Base-by-base conservation (phyloP, 1,284 basidiomycete genomes). In the Ceratobasidium sp. region DNA sequence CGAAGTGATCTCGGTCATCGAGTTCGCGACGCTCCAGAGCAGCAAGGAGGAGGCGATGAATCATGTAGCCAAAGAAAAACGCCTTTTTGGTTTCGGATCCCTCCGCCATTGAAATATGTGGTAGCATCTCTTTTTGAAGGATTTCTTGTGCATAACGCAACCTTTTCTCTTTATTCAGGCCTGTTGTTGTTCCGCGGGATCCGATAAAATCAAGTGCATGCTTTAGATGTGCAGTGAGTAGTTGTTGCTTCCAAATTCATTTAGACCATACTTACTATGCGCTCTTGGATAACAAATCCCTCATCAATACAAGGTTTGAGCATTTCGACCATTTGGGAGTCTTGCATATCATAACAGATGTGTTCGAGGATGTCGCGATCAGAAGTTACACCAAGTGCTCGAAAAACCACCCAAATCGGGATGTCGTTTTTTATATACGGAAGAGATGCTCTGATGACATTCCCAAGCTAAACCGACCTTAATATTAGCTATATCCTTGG, bases 21-120 rank as follows among this genome's bases (percentile, higher is more conserved):
- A 99, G 86, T 79, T 99, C 97, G 78, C 97, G 87, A 71, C 97
- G 87, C 79, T 98, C 96, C 77, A 99, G 82, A 18, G 96, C 96
- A 48, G 97, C 96, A 18, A 98, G 88, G 4, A 98, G 84, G 30
- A 99, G 85, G 73, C 97, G 91, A 83, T 99, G 97, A 61, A 98
- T 93, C 97, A 99, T 99, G 82, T 98, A 99, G n/a, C 97, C 97
- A 75, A 99, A 96, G 87, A 99, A 99, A 83, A 96, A 99, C 1
- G 97, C 97, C 82, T 99, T 99, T 84, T 97, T 97, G 46, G 94
- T 96, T 82, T 97, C 94, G 41, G 95, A 96, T 9, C 96, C 96
- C 80, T 97, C 96, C 1, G 91, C 88, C 87, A 96, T 97, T 2
- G 97, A 97, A 32, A 99, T 91, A 80, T 99, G 97, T 0, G 97